These are phyloP conservation scores for Candida freyschussii DNA, from an alignment of 1,139 yeast genomes.

Conservation along the genomic window DNA sequence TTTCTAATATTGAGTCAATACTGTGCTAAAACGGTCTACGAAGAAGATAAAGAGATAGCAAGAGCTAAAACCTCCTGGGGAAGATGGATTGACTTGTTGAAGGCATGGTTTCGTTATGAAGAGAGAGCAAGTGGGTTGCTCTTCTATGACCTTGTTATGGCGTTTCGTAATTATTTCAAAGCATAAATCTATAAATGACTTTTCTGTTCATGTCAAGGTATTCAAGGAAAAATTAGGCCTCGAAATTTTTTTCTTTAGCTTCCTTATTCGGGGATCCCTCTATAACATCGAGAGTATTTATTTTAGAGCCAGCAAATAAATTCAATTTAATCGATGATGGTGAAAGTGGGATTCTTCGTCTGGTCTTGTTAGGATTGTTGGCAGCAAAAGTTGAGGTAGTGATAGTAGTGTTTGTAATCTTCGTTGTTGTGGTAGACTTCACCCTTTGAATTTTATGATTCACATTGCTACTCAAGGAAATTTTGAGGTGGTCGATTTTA, in stretches of 20 bases:
- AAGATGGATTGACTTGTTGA: too few species aligned
- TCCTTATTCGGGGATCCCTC: constrained; percentile 23
- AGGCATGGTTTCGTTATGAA: not conserved
- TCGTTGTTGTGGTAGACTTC: constrained; percentile 15
- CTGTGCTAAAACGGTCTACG: constrained; percentile 76
- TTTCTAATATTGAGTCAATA: constrained; percentile 86
- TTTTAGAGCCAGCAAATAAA: constrained; percentile 12
- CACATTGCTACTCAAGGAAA: constrained; percentile 13
- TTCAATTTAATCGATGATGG: constrained; percentile 24
- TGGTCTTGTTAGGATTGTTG: constrained; percentile 5
- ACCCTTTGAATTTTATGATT: constrained; percentile 10
- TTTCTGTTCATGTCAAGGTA: too few species aligned
- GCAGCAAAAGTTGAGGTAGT: constrained; percentile 7
- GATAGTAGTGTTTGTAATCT: constrained; percentile 10
- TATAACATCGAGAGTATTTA: constrained; percentile 16
- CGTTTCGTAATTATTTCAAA: too few species aligned
- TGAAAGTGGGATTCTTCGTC: constrained; percentile 19
- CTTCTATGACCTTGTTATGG: too few species aligned
- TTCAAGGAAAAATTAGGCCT: too few species aligned
- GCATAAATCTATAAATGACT: too few species aligned
- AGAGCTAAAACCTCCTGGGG: too few species aligned
- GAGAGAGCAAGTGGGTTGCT: too few species aligned
- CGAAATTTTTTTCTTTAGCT: too few species aligned
- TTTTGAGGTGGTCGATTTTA: constrained; percentile 24
- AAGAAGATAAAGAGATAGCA: constrained; percentile 46